Evolutionary conservation across 129 eudicot genomes (phyloP).

Genomic region (Saussurea involucrata): DNA sequence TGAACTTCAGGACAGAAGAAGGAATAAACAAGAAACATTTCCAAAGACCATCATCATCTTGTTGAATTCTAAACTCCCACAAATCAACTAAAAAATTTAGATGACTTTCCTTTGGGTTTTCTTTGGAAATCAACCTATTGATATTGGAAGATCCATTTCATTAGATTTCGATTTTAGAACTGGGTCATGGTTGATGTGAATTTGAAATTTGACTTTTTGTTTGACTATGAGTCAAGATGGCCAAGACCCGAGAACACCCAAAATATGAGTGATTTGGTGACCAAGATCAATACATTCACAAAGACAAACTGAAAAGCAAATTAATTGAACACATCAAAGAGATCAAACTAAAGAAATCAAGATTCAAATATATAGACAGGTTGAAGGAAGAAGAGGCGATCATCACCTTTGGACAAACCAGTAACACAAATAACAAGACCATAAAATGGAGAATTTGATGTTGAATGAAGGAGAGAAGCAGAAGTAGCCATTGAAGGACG

Average conservation of each 20-base stretch:
- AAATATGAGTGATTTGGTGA: background rate
- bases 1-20: conserved; percentile 22
- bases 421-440: conserved; percentile 88
- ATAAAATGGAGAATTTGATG: conserved; percentile 49
- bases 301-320: background rate
- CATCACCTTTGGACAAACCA: conserved; percentile 82
- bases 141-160: background rate
- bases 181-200: conserved; percentile 4
- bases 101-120: background rate
- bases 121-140: background rate
- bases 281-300: conserved; percentile 9
- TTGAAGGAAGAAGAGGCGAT: background rate
- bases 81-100: background rate
- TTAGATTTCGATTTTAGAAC: background rate
- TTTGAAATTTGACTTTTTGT: background rate
- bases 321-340: background rate
- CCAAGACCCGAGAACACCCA: conserved; percentile 9
- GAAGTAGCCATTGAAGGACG: conserved; percentile 34
- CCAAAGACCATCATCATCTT: conserved; percentile 9
- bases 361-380: background rate
- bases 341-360: background rate
- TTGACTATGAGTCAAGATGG: conserved; percentile 9
- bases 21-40: conserved; percentile 11
- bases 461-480: conserved; percentile 11
- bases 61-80: background rate